Evolutionary conservation across 768 basidiomycete species (phyloP).

Genomic region (Hygrocybe punicea): DNA sequence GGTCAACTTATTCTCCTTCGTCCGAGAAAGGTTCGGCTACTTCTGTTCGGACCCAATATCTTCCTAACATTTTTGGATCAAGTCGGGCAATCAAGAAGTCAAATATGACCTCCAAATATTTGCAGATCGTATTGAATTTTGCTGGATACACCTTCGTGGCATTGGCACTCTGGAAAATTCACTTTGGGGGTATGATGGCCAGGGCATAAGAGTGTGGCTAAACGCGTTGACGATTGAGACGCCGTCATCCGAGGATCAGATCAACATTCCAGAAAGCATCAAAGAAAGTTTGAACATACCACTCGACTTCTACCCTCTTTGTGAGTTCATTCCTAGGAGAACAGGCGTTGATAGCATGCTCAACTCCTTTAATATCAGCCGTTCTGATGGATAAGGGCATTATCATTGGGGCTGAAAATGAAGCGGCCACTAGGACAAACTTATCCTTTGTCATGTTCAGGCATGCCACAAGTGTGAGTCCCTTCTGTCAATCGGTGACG

Average conservation of each 20-base stretch:
- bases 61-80: slow-evolving; percentile 1
- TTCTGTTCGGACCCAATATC: neutral
- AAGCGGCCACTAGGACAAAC: slow-evolving; percentile 68
- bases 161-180: slow-evolving; percentile 95
- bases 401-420: slow-evolving; percentile 93
- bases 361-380: slow-evolving; percentile 45
- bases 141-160: slow-evolving; percentile 96
- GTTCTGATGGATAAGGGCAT: slow-evolving; percentile 99
- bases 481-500: slow-evolving; percentile 1
- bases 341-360: slow-evolving; percentile 8
- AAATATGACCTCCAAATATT: slow-evolving; percentile 97
- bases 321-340: slow-evolving; percentile 45
- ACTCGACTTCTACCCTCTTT: slow-evolving; percentile 93
- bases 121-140: slow-evolving; percentile 95
- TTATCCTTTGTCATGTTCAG: slow-evolving; percentile 90
- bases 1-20: slow-evolving; percentile 86
- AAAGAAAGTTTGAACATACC: slow-evolving; percentile 92
- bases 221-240: slow-evolving; percentile 90
- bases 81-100: slow-evolving; percentile 85
- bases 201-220: slow-evolving; percentile 87
- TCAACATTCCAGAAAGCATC: slow-evolving; percentile 47
- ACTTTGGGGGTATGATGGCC: slow-evolving; percentile 94
- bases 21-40: slow-evolving; percentile 67
- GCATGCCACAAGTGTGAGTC: slow-evolving; percentile 80
- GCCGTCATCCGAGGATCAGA: slow-evolving; percentile 37